Conservation (phyloP, 768 basidiomycete genomes). For the Podaxis sp. region DNA sequence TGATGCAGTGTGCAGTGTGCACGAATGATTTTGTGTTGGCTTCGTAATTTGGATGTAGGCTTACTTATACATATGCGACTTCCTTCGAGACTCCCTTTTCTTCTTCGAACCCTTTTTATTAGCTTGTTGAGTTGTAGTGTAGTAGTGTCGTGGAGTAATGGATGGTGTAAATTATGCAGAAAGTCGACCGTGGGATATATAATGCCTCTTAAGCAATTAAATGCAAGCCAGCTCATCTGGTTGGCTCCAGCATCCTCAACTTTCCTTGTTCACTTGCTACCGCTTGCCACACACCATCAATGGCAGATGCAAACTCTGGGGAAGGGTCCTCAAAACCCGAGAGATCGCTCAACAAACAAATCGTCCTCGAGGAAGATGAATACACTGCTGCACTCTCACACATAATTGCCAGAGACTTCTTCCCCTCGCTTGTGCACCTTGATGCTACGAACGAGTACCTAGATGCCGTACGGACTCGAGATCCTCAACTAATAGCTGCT, state of each 20-base stretch:
- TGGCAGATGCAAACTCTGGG: constrained; percentile 16
- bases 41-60: constrained; percentile 10
- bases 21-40: constrained; percentile 6
- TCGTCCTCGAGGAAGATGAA: constrained; percentile 87
- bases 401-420: constrained; percentile 97
- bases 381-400: constrained; percentile 86
- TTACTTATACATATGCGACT: constrained; percentile 12
- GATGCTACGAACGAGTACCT: constrained; percentile 88
- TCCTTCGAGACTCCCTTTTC: neutral
- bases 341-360: constrained; percentile 68
- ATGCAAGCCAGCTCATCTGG: neutral
- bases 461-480: constrained; percentile 70
- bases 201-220: neutral
- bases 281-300: neutral
- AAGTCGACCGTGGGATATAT: neutral
- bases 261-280: neutral
- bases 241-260: neutral
- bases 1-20: constrained; percentile 12
- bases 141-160: constrained; percentile 6
- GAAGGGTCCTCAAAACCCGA: constrained; percentile 21
- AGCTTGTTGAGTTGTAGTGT: neutral
- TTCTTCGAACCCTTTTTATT: neutral
- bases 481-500: constrained; percentile 70
- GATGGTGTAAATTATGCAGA: constrained; percentile 2
- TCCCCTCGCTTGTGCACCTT: constrained; percentile 86